phyloP scores from a whole-genome alignment of 129 eudicot species.

The Cynara cardunculus region DNA sequence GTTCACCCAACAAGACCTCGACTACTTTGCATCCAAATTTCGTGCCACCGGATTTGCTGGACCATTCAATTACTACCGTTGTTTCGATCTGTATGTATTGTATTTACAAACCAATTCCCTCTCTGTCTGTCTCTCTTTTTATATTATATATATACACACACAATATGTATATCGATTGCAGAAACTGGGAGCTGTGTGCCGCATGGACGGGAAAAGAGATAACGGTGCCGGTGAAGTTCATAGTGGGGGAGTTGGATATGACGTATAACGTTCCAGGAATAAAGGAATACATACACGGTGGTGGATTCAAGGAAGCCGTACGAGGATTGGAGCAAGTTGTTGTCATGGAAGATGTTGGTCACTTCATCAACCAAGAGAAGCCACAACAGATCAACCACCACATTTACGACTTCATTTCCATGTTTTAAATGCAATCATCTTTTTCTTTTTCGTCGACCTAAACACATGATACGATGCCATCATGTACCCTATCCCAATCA shows the following conservation, averaged over 20 bases:
- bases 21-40: constrained; percentile 64
- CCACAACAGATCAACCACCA: constrained; percentile 58
- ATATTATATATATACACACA: background rate
- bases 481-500: background rate
- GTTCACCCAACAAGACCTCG: constrained; percentile 67
- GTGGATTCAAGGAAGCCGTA: constrained; percentile 51
- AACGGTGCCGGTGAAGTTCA: constrained; percentile 64
- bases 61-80: constrained; percentile 68
- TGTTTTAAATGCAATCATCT: constrained; percentile 25
- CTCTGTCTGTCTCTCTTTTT: background rate
- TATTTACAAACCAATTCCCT: background rate
- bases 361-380: constrained; percentile 73
- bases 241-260: constrained; percentile 68
- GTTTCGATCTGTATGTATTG: constrained; percentile 55
- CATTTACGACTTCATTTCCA: constrained; percentile 63
- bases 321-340: constrained; percentile 61
- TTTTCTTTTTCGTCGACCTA: background rate
- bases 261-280: constrained; percentile 56
- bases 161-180: constrained; percentile 3
- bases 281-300: constrained; percentile 51
- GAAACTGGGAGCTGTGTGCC: constrained; percentile 78
- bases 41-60: constrained; percentile 60
- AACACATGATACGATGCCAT: background rate
- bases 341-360: constrained; percentile 77
- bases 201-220: constrained; percentile 65